A percentile compares a stretch with the other conserved stretches of the same genome.
Conservation (phyloP, 148 eudicot species). For the Rhododendron henanense region DNA sequence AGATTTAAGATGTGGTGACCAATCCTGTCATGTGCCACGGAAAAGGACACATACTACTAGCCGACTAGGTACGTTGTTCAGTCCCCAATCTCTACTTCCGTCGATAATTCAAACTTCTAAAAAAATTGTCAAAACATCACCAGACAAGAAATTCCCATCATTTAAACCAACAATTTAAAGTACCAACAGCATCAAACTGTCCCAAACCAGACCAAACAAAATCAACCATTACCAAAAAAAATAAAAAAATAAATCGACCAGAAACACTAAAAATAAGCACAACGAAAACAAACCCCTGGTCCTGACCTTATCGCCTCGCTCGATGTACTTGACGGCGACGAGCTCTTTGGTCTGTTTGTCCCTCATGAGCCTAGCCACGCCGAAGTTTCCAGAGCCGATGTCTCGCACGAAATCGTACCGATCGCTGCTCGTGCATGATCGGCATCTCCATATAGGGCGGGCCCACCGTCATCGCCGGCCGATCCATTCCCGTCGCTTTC, state of each 20-base stretch:
- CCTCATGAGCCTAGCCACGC: constrained; percentile 41
- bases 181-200: not conserved
- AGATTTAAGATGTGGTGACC: not conserved
- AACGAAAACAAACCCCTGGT: not conserved
- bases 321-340: constrained; percentile 50
- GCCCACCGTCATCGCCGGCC: constrained; percentile 15
- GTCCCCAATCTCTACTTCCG: not conserved
- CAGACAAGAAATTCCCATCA: not conserved
- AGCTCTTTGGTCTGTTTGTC: constrained; percentile 39
- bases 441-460: constrained; percentile 32
- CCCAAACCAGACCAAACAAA: not conserved
- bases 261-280: not conserved
- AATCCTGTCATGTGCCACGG: not conserved
- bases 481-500: constrained; percentile 21
- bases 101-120: not conserved
- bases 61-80: not conserved
- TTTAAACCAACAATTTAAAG: not conserved
- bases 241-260: not conserved
- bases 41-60: not conserved
- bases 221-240: not conserved
- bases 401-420: constrained; percentile 41
- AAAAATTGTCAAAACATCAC: not conserved
- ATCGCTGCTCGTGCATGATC: constrained; percentile 45
- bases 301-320: constrained; percentile 53
- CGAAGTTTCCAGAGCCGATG: constrained; percentile 51